Percentiles rank a stretch among this genome's conserved stretches.
phyloP scores from a whole-genome alignment of 495 filamentous ascomycete species.

The Aspergillus hancockii region DNA sequence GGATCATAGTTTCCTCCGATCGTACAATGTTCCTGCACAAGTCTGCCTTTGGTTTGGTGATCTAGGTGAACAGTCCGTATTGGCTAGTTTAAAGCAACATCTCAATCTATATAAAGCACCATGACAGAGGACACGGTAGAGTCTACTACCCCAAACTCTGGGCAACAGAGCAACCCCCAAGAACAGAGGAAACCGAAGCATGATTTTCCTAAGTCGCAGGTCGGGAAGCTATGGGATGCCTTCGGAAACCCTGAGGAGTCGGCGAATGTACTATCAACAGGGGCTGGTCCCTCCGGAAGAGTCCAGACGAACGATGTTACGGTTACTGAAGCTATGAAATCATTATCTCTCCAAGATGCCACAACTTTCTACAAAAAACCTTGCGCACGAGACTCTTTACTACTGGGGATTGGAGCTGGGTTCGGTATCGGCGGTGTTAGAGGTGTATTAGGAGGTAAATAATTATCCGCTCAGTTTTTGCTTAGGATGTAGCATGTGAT shows the following conservation, averaged over 20 bases:
- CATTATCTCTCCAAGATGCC: conserved; percentile 69
- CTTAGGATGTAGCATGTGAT: conserved; percentile 10
- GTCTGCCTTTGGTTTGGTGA: neutral
- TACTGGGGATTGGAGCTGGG: conserved; percentile 79
- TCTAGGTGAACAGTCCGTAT: conserved; percentile 2
- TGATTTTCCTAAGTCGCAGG: conserved; percentile 46
- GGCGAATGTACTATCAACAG: conserved; percentile 49
- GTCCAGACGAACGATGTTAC: conserved; percentile 45
- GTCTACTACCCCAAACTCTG: conserved; percentile 14
- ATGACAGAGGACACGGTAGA: conserved; percentile 61
- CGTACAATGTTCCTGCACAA: conserved; percentile 8
- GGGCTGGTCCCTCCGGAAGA: conserved; percentile 45
- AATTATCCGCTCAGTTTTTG: neutral
- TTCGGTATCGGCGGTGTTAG: conserved; percentile 71
- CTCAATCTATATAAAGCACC: conserved; percentile 14
- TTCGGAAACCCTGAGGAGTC: conserved; percentile 51
- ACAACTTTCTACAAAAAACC: conserved; percentile 74
- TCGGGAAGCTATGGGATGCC: conserved; percentile 53
- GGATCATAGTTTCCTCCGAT: conserved; percentile 25
- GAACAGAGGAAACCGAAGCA: conserved; percentile 39
- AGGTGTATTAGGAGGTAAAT: conserved; percentile 72
- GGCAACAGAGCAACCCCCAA: conserved; percentile 15
- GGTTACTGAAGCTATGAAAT: conserved; percentile 64
- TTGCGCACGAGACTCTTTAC: conserved; percentile 77
- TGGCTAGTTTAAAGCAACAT: neutral